Evolutionary conservation across 1,284 basidiomycete genomes (phyloP).

Genomic region (Austroboletus novae-zelandiae): DNA sequence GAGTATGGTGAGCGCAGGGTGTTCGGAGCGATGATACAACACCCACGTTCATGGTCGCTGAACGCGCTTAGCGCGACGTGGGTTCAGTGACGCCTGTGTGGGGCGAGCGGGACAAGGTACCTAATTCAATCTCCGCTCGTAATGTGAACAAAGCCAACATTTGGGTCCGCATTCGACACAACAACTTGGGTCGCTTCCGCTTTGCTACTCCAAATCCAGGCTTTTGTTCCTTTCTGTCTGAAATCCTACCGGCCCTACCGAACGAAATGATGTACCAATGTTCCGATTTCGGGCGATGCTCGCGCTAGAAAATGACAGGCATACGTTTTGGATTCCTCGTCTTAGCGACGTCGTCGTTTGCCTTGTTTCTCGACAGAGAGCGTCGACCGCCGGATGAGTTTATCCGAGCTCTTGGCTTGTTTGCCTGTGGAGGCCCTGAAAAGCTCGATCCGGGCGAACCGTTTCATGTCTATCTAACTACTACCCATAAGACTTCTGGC

Average conservation of each 20-base stretch:
- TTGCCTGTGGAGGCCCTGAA: no score
- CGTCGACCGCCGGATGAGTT: no score
- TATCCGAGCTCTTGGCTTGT: no score
- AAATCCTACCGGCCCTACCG: background rate
- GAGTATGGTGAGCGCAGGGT: conserved; percentile 11
- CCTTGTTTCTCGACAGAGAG: no score
- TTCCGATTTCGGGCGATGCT: background rate
- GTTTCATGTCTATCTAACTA: no score
- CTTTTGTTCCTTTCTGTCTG: no score
- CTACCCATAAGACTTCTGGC: no score
- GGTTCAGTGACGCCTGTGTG: conserved; percentile 30
- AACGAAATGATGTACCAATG: background rate
- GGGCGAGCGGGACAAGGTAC: conserved; percentile 32
- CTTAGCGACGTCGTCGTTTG: no score
- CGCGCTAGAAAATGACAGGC: background rate
- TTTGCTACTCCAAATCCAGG: background rate
- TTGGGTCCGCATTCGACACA: background rate
- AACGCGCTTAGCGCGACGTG: conserved; percentile 28
- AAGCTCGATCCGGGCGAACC: no score
- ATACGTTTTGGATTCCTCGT: no score
- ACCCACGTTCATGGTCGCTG: conserved; percentile 26
- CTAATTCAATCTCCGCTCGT: conserved; percentile 37
- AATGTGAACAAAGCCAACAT: conserved; percentile 8
- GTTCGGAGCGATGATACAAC: background rate
- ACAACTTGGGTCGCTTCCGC: background rate